Base-by-base conservation (phyloP, 176 grass and related monocot species). In the Bothriochloa decipiens region DNA sequence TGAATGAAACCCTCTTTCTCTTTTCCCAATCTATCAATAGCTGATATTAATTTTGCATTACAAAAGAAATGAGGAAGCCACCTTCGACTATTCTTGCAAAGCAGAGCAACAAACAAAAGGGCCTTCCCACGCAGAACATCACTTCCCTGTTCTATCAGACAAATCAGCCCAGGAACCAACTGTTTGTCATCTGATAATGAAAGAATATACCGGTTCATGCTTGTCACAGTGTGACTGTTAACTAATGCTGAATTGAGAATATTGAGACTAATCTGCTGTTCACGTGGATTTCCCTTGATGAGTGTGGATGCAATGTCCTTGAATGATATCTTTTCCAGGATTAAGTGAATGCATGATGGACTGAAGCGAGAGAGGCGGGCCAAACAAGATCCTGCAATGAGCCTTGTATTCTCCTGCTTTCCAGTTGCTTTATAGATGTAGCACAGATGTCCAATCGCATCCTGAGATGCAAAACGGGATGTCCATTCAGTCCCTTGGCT, bases 31-130 rank as follows among this genome's bases (percentile, higher is more conserved):
- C 96, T 89, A 76, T 96, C 96, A 50, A 99, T 85, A 20, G 89
- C 91, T 57, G 93, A 99, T 70, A 99, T 86, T 69, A 94, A 71
- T 81, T 99, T 99, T 42, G 81, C 73, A 73, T 88, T 99, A 71
- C 93, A 88, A 85, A 99, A 85, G 83, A 99, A 99, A 84, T 93
- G 87, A 37, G 93, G 91, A 84, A 98, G 90, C 96, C 91, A 98
- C 77, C 88, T 90, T 86, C 89, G 91, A 78, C 91, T 99, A 81
- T 92, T 92, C 77, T 96, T 96, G 81, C 91, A 99, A 77, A 99
- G 89, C 90, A 96, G 96, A 87, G 91, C 93, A 74, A 88, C 84
- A 87, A 96, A 92, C 60, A 96, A 12, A 72, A 99, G 91, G n/a
- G 91, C 55, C 92, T 99, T 99, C 53, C 96, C 96, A 47, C 96